These are phyloP conservation scores for Medicago lupulina DNA, from an alignment of 306 rosid genomes.

Conservation along the genomic window DNA sequence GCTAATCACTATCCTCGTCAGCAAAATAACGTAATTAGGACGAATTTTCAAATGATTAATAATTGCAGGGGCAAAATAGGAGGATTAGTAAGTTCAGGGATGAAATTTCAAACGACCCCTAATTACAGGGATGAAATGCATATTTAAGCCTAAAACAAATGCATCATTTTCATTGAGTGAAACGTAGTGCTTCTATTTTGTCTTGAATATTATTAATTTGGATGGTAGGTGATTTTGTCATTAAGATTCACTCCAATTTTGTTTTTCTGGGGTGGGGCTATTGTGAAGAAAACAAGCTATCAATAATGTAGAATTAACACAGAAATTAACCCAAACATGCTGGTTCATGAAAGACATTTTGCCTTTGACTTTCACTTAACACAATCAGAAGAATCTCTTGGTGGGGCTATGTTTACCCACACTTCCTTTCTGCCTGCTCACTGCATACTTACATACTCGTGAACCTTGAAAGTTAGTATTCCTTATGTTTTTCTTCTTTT, in stretches of 20 bases:
- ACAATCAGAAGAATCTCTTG: conserved; percentile 4
- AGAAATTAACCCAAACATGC: conserved; percentile 11
- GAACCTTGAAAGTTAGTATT: conserved; percentile 29
- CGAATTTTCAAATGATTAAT: no score
- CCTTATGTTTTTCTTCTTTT: conserved; percentile 42
- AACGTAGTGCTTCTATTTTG: conserved; percentile 12
- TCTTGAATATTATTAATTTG: conserved; percentile 14
- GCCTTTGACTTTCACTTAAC: conserved; percentile 6
- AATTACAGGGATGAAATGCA: no score
- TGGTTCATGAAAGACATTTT: conserved; percentile 2
- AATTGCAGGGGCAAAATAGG: no score
- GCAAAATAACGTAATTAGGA: no score
- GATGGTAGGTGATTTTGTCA: not conserved
- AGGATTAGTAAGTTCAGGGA: no score
- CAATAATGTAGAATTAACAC: conserved; percentile 8
- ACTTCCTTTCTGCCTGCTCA: conserved; percentile 26
- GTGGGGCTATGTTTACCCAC: conserved; percentile 1
- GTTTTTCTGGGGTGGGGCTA: not conserved
- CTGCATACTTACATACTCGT: conserved; percentile 7
- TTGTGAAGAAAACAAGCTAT: conserved; percentile 19
- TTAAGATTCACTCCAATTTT: not conserved
- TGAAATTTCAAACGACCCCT: no score
- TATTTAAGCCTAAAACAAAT: no score
- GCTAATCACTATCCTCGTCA: no score
- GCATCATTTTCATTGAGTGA: conserved; percentile 19